Evolutionary conservation across 2,329 filamentous ascomycete genomes (phyloP).

Genomic region (Claviceps monticola): DNA sequence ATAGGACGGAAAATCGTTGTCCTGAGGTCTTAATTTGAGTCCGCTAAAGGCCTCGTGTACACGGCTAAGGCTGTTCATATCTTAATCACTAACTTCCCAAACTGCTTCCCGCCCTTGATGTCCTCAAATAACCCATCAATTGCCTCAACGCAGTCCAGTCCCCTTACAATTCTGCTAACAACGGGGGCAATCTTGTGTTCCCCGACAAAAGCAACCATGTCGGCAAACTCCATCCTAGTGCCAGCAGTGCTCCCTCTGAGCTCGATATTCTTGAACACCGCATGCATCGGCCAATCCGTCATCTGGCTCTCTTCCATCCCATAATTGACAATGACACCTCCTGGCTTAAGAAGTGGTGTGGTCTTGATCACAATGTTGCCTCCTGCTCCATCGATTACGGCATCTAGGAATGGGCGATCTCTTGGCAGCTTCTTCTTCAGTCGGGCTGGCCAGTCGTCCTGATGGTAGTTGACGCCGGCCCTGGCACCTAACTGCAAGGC

Average conservation of each 20-base stretch:
- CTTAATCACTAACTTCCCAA: conserved; percentile 82
- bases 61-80: conserved; percentile 24
- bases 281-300: conserved; percentile 76
- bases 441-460: conserved; percentile 68
- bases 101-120: conserved; percentile 74
- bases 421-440: conserved; percentile 47
- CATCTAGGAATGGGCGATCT: conserved; percentile 58
- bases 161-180: conserved; percentile 59
- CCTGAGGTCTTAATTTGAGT: too few relatives aligned
- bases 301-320: conserved; percentile 81
- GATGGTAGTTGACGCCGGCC: conserved; percentile 70
- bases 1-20: too few relatives aligned
- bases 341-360: conserved; percentile 56
- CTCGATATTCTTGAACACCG: conserved; percentile 78
- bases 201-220: conserved; percentile 75
- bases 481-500: conserved; percentile 60
- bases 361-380: conserved; percentile 64
- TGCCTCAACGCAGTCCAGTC: conserved; percentile 58
- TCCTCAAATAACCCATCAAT: conserved; percentile 76
- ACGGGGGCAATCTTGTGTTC: conserved; percentile 62
- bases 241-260: conserved; percentile 86
- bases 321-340: conserved; percentile 71
- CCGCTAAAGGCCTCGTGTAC: not conserved
- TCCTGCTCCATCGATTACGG: conserved; percentile 80
- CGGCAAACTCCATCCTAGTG: conserved; percentile 70